These are phyloP conservation scores for Albizia julibrissin DNA, from an alignment of 306 rosid genomes.

Conservation along the genomic window DNA sequence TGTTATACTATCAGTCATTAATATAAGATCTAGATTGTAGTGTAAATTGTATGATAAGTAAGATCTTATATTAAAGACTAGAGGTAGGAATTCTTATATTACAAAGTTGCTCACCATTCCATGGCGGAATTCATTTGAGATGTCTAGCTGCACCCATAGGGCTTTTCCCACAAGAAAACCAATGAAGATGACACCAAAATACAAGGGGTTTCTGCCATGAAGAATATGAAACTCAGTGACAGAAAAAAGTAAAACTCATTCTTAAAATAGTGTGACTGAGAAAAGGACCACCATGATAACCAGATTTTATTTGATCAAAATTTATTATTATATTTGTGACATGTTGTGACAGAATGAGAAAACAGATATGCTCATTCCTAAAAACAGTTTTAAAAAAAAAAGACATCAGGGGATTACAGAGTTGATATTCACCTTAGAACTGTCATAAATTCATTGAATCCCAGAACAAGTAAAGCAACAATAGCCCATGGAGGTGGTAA, in stretches of 20 bases:
- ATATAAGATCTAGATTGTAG: no score
- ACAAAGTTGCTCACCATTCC: slow-evolving; percentile 71
- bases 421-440: slow-evolving; percentile 64
- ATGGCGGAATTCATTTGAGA: slow-evolving; percentile 72
- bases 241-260: slow-evolving; percentile 24
- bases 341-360: slow-evolving; percentile 13
- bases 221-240: slow-evolving; percentile 7
- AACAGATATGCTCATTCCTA: slow-evolving; percentile 15
- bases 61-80: no score
- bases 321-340: slow-evolving; percentile 2
- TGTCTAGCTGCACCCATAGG: slow-evolving; percentile 89
- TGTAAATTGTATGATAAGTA: no score
- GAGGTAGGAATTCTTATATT: background rate
- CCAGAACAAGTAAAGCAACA: slow-evolving; percentile 71
- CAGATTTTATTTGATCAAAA: background rate
- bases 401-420: slow-evolving; percentile 19
- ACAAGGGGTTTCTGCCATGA: slow-evolving; percentile 88
- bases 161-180: slow-evolving; percentile 75
- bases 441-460: slow-evolving; percentile 97
- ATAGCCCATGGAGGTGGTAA: slow-evolving; percentile 99
- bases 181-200: slow-evolving; percentile 71
- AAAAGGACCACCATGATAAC: background rate
- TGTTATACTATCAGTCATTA: no score
- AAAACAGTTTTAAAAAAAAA: background rate
- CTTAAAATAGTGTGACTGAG: background rate